These are phyloP conservation scores for Evernia prunastri DNA, from an alignment of 495 filamentous ascomycete genomes.

Conservation along the genomic window DNA sequence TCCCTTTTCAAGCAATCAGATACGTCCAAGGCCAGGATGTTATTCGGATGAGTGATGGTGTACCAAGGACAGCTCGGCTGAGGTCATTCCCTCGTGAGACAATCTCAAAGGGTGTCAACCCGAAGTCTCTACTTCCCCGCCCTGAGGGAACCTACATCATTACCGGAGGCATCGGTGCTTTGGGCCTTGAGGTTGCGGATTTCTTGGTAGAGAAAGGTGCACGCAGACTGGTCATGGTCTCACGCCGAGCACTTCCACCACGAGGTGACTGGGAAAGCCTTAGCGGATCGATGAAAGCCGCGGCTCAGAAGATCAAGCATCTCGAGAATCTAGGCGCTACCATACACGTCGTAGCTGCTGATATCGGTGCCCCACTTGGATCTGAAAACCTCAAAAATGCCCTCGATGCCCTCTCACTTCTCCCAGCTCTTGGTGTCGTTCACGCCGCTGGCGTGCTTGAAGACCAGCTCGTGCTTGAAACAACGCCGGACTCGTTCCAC, in stretches of 20 bases:
- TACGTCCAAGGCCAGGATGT: constrained; percentile 38
- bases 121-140: constrained; percentile 27
- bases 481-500: constrained; percentile 32
- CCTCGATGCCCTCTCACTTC: constrained; percentile 27
- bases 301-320: constrained; percentile 25
- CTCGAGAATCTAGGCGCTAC: constrained; percentile 32
- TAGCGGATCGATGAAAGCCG: too few species aligned
- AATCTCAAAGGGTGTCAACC: too few species aligned
- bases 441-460: constrained; percentile 44
- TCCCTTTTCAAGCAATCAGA: constrained; percentile 32
- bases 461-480: constrained; percentile 34
- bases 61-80: constrained; percentile 33
- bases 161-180: constrained; percentile 40
- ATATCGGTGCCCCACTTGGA: too few species aligned
- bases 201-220: constrained; percentile 39
- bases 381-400: too few species aligned
- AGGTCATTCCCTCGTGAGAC: constrained; percentile 29
- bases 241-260: constrained; percentile 33
- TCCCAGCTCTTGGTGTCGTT: constrained; percentile 40
- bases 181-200: constrained; percentile 36
- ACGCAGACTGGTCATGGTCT: constrained; percentile 37
- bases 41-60: constrained; percentile 41
- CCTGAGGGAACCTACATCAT: constrained; percentile 43
- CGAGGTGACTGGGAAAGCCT: constrained; percentile 29
- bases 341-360: constrained; percentile 19